phyloP scores from a whole-genome alignment of 805 yeast species.

The Starmerella etchellsii region DNA sequence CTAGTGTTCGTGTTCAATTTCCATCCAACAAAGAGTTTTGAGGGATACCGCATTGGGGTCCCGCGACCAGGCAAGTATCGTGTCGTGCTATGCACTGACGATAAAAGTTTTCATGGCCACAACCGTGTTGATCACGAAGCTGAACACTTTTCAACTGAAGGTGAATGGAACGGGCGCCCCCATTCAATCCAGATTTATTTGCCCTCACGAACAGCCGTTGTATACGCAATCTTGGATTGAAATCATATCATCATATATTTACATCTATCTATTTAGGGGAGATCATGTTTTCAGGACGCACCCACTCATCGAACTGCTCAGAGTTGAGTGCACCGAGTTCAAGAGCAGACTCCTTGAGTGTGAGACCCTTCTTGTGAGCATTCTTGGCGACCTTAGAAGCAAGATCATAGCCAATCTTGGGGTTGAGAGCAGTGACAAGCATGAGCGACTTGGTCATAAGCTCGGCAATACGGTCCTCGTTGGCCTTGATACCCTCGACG shows the following conservation, averaged over 20 bases:
- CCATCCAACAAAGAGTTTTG: constrained; percentile 69
- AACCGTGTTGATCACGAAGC: constrained; percentile 45
- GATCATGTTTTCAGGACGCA: constrained; percentile 94
- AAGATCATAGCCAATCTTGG: constrained; percentile 94
- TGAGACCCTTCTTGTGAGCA: constrained; percentile 95
- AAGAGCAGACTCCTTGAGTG: constrained; percentile 86
- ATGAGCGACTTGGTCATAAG: constrained; percentile 86
- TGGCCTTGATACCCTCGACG: constrained; percentile 88
- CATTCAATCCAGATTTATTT: constrained; percentile 67
- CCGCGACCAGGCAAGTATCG: constrained; percentile 64
- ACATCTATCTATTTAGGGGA: constrained; percentile 48
- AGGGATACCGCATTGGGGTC: constrained; percentile 86
- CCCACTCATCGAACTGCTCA: constrained; percentile 92
- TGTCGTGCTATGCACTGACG: constrained; percentile 65
- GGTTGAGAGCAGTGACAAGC: constrained; percentile 97
- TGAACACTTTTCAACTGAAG: constrained; percentile 56
- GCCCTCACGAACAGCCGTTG: constrained; percentile 64
- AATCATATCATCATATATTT: too few species aligned
- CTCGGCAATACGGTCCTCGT: constrained; percentile 73
- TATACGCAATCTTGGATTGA: too few species aligned
- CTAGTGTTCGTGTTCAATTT: constrained; percentile 78
- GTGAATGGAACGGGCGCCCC: constrained; percentile 66
- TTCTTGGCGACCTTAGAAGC: constrained; percentile 98
- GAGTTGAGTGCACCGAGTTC: constrained; percentile 75
- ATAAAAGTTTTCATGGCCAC: constrained; percentile 67